Evolutionary conservation across 202 grass and related monocot genomes (phyloP), one percentile per base, ranked within the genome.

Genomic region (Hordeum pubiflorum): DNA sequence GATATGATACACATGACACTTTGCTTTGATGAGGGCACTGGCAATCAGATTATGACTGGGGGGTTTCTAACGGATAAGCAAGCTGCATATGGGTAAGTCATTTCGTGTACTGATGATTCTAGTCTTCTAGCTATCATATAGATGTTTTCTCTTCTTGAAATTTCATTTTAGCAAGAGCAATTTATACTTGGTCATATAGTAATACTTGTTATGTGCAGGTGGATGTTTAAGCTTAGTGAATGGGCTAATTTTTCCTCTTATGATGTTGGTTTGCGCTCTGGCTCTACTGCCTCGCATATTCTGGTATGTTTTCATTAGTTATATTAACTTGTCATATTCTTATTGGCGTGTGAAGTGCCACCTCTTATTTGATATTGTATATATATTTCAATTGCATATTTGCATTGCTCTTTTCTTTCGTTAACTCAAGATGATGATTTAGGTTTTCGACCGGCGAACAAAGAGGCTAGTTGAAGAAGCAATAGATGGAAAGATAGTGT

Each of bases 191-290:
- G 18, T 84, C 73, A 89, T 67, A 81, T 77, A 79, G 41, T 72
- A 72, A 72, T 52, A 72, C 15, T 83, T 79, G 48, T 65, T 44
- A 62, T 72, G 20, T 86, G 41, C 85, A 98, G 96, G 58, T 95
- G 92, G 96, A 94, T 95, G 90, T 98, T 98, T 87, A 95, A 95
- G 85, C 84, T 98, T 72, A 99, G 92, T 78, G 96, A 99, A 41
- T 99, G 96, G 92, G 89, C 85, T 48, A 91, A 93, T 91, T 75
- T 87, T 84, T 93, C 96, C 11, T 88, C 89, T 3, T 99, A 99
- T 74, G 92, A 93, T 87, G 85, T 99, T 99, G 96, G 96, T 76
- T 89, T 95, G 85, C 79, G 59, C 15, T 88, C 92, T 57, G 96
- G 96, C 61, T 99, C 96, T 74, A 85, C 86, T 85, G 90, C 92